These are phyloP conservation scores for Nidularia sp. DNA, from an alignment of 768 basidiomycete species.

Conservation along the genomic window DNA sequence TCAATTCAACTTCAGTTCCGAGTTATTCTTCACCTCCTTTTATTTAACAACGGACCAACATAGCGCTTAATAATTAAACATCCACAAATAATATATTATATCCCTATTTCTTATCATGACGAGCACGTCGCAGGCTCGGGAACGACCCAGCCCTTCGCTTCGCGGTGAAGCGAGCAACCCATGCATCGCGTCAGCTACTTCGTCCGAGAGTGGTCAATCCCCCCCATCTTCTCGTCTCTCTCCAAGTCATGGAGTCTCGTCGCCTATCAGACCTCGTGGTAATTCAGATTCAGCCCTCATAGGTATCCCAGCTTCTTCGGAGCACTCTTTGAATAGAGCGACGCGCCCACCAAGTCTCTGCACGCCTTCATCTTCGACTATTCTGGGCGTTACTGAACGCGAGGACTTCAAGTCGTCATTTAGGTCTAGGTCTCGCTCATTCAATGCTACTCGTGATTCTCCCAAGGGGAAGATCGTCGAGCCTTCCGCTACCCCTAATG, in stretches of 20 bases:
- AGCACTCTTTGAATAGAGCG: conserved; percentile 11
- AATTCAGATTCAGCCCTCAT: neutral
- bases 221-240: neutral
- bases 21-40: too few species aligned
- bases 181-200: too few species aligned
- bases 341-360: too few species aligned
- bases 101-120: too few species aligned
- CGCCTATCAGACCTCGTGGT: neutral
- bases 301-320: neutral
- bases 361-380: conserved; percentile 31
- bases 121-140: too few species aligned
- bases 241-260: neutral
- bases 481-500: neutral
- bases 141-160: too few species aligned
- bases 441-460: neutral
- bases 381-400: conserved; percentile 24
- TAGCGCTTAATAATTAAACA: too few species aligned
- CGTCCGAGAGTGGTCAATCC: too few species aligned
- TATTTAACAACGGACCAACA: too few species aligned
- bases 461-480: neutral
- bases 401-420: neutral
- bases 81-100: too few species aligned
- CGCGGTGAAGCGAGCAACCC: too few species aligned
- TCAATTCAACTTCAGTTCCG: too few species aligned
- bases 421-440: neutral